Percentiles rank a stretch among this genome's conserved stretches.
Evolutionary conservation across 805 yeast genomes (phyloP).

Genomic region (Cyberlindnera suaveolens): DNA sequence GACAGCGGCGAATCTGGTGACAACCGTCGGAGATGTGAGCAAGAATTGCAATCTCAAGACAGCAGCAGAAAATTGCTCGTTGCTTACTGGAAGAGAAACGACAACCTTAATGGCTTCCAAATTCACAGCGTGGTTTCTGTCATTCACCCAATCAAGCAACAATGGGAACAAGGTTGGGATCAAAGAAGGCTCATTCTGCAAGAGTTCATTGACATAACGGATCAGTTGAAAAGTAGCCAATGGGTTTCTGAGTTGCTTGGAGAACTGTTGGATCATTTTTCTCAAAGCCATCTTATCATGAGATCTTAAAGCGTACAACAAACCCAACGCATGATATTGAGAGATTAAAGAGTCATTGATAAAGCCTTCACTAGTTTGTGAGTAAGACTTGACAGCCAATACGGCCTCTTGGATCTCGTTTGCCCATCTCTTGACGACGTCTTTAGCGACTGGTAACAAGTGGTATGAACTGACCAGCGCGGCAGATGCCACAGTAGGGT

Average conservation of each 20-base stretch:
- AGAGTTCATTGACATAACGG: slow-evolving; percentile 68
- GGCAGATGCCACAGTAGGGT: slow-evolving; percentile 87
- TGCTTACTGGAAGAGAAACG: slow-evolving; percentile 38
- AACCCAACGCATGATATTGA: slow-evolving; percentile 93
- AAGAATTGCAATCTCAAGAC: slow-evolving; percentile 69
- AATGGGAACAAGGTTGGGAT: slow-evolving; percentile 52
- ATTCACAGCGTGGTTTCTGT: slow-evolving; percentile 84
- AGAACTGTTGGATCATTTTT: slow-evolving; percentile 79
- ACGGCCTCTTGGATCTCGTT: slow-evolving; percentile 94
- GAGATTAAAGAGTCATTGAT: slow-evolving; percentile 75
- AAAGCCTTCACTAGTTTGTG: slow-evolving; percentile 35
- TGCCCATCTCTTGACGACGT: slow-evolving; percentile 87
- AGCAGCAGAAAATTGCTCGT: slow-evolving; percentile 64
- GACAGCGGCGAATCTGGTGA: slow-evolving; percentile 89
- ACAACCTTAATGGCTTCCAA: slow-evolving; percentile 78
- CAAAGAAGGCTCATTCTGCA: slow-evolving; percentile 65
- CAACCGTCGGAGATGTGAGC: slow-evolving; percentile 81
- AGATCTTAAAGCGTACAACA: slow-evolving; percentile 78
- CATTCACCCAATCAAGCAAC: slow-evolving; percentile 64
- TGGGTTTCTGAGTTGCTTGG: slow-evolving; percentile 64
- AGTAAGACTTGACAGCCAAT: slow-evolving; percentile 39
- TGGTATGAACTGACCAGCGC: slow-evolving; percentile 90
- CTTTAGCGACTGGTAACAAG: slow-evolving; percentile 81
- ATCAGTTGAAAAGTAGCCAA: slow-evolving; percentile 82
- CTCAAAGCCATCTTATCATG: slow-evolving; percentile 92